A percentile compares a stretch with the other conserved stretches of the same genome.
Evolutionary conservation across 139 green algal species (phyloP).

Genomic region (Chlorella vulgaris): DNA sequence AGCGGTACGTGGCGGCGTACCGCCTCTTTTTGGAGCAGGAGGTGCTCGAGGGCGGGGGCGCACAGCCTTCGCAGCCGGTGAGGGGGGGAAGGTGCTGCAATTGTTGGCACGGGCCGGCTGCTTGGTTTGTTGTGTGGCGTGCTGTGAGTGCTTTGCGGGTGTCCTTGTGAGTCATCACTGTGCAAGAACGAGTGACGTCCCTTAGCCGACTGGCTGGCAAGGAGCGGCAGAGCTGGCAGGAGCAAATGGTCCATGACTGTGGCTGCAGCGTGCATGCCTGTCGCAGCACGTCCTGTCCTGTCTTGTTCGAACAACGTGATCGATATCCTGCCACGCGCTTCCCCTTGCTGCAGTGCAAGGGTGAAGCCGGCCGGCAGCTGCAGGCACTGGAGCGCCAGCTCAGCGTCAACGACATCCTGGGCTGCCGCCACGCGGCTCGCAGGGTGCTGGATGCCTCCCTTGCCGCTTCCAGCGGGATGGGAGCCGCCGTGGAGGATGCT

Average conservation of each 20-base stretch:
- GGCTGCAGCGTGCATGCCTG: too few species aligned
- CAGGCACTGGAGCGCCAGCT: constrained; percentile 44
- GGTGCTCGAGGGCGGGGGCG: neutral
- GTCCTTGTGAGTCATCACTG: too few species aligned
- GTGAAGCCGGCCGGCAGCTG: constrained; percentile 34
- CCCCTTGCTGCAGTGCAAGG: neutral
- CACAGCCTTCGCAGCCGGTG: neutral
- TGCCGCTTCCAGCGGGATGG: constrained; percentile 3
- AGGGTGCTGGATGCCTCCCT: constrained; percentile 20
- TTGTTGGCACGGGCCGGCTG: too few species aligned
- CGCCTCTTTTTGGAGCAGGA: constrained; percentile 28
- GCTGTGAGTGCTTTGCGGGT: too few species aligned
- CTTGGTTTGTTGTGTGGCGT: too few species aligned
- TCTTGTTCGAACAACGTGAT: too few species aligned
- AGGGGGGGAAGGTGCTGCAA: too few species aligned
- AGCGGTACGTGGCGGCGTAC: constrained; percentile 46
- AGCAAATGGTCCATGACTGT: too few species aligned
- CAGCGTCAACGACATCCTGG: constrained; percentile 40
- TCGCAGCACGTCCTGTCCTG: too few species aligned
- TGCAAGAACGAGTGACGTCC: too few species aligned
- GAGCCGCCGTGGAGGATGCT: neutral
- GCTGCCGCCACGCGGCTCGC: constrained; percentile 43
- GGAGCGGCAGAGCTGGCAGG: too few species aligned
- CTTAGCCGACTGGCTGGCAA: too few species aligned
- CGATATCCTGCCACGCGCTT: neutral